phyloP scores from a whole-genome alignment of 441 rosid genomes.

The Populus hybrid region DNA sequence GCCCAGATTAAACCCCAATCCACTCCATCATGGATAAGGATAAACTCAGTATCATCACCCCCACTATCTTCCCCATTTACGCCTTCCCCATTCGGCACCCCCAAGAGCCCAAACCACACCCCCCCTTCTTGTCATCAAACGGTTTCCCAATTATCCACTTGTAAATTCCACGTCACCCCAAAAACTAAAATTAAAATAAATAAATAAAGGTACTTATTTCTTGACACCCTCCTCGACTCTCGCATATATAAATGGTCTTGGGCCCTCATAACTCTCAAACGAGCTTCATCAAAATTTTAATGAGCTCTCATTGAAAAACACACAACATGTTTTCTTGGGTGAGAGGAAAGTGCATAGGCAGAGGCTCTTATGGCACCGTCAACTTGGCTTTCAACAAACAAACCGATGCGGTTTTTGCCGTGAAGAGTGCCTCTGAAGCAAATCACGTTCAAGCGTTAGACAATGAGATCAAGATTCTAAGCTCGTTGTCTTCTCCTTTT shows the following conservation, averaged over 20 bases:
- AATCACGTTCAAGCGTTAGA: conserved; percentile 33
- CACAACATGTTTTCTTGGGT: conserved; percentile 28
- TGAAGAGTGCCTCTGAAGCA: conserved; percentile 34
- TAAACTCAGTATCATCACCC: conserved; percentile 17
- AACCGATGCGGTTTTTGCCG: conserved; percentile 39
- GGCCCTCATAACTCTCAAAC: not conserved
- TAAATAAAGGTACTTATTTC: not conserved
- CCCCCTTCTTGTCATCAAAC: conserved; percentile 12
- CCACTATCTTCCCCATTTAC: not conserved
- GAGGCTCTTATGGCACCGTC: conserved; percentile 46
- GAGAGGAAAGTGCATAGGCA: conserved; percentile 46
- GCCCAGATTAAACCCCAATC: conserved; percentile 1
- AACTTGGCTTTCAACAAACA: conserved; percentile 25
- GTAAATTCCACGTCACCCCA: conserved; percentile 23
- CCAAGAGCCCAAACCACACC: not conserved
- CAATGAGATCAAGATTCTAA: conserved; percentile 41
- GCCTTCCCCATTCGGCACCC: not conserved
- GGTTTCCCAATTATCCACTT: conserved; percentile 25
- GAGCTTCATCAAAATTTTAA: not conserved
- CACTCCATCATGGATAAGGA: conserved; percentile 21
- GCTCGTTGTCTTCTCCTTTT: conserved; percentile 35
- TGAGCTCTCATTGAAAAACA: not conserved
- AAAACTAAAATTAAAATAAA: not conserved
- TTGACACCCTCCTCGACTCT: not conserved
- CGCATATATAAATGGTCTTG: not conserved